phyloP scores from a whole-genome alignment of 495 filamentous ascomycete species.

The Podospora anserina region DNA sequence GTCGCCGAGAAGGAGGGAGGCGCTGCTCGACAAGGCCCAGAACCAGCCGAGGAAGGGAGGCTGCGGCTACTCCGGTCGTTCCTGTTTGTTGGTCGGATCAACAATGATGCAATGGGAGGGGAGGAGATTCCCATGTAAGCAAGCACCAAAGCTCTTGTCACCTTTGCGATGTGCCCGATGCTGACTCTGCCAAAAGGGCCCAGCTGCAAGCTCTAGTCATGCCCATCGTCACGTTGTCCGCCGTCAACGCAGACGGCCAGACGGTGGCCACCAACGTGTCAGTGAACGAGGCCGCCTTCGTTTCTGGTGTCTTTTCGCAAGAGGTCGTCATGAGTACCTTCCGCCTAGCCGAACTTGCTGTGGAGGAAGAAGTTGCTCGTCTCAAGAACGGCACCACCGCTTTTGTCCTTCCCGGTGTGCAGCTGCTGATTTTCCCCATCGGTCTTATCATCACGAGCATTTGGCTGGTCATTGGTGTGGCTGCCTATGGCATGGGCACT shows the following conservation, averaged over 20 bases:
- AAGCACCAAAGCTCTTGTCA: background rate
- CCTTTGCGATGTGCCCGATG: background rate
- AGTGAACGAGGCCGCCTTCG: slow-evolving; percentile 63
- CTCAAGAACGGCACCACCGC: slow-evolving; percentile 43
- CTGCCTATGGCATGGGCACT: slow-evolving; percentile 59
- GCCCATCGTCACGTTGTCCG: slow-evolving; percentile 60
- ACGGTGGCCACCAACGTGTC: slow-evolving; percentile 59
- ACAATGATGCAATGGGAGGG: slow-evolving; percentile 39
- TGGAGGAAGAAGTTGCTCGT: slow-evolving; percentile 32
- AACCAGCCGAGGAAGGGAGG: slow-evolving; percentile 13
- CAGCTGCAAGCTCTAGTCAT: slow-evolving; percentile 59
- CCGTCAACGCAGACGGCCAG: slow-evolving; percentile 40
- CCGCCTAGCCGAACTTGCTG: slow-evolving; percentile 39
- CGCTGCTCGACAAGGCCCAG: slow-evolving; percentile 16
- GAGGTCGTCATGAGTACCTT: slow-evolving; percentile 44
- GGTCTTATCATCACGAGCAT: slow-evolving; percentile 62
- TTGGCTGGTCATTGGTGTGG: slow-evolving; percentile 56
- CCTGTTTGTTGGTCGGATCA: slow-evolving; percentile 53
- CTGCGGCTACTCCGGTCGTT: slow-evolving; percentile 49
- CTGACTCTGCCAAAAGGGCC: slow-evolving; percentile 39
- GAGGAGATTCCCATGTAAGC: slow-evolving; percentile 42
- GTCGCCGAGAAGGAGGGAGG: slow-evolving; percentile 34
- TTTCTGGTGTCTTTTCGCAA: slow-evolving; percentile 63
- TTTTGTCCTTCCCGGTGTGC: slow-evolving; percentile 65
- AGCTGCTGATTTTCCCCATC: slow-evolving; percentile 64